A percentile compares a stretch with the other conserved stretches of the same genome.
phyloP scores from a whole-genome alignment of 106 monocot species.

The Ottelia alismoides region DNA sequence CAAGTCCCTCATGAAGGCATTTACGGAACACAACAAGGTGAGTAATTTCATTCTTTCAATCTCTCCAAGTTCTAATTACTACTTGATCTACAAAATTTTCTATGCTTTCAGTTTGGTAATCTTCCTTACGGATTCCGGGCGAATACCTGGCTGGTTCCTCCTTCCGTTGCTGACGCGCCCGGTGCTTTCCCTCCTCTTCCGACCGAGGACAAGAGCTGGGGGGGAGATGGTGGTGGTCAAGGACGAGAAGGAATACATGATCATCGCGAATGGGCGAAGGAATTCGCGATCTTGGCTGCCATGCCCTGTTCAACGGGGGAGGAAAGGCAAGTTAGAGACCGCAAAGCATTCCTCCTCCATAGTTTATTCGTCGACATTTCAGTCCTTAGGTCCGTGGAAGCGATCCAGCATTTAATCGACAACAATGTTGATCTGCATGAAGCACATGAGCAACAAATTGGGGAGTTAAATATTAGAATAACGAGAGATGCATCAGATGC shows the following conservation, averaged over 20 bases:
- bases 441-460: slow-evolving; percentile 45
- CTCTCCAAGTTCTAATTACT: no score
- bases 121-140: slow-evolving; percentile 90
- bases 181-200: slow-evolving; percentile 40
- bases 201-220: slow-evolving; percentile 75
- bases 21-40: slow-evolving; percentile 97
- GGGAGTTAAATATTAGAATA: slow-evolving; percentile 52
- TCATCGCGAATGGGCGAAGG: slow-evolving; percentile 55
- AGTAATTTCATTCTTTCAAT: no score
- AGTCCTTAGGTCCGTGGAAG: slow-evolving; percentile 45
- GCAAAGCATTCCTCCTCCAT: slow-evolving; percentile 85
- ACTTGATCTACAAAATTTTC: no score
- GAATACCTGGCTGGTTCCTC: slow-evolving; percentile 91
- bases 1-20: slow-evolving; percentile 79
- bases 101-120: slow-evolving; percentile 87
- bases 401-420: no score
- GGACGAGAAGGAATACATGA: slow-evolving; percentile 34
- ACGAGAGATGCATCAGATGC: slow-evolving; percentile 52
- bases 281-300: slow-evolving; percentile 48
- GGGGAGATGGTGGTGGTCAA: slow-evolving; percentile 55
- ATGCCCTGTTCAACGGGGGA: slow-evolving; percentile 85
- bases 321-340: slow-evolving; percentile 61
- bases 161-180: slow-evolving; percentile 39
- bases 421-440: no score
- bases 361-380: slow-evolving; percentile 68